Base-by-base conservation (phyloP, 495 filamentous ascomycete genomes). In the Tuber brumale region DNA sequence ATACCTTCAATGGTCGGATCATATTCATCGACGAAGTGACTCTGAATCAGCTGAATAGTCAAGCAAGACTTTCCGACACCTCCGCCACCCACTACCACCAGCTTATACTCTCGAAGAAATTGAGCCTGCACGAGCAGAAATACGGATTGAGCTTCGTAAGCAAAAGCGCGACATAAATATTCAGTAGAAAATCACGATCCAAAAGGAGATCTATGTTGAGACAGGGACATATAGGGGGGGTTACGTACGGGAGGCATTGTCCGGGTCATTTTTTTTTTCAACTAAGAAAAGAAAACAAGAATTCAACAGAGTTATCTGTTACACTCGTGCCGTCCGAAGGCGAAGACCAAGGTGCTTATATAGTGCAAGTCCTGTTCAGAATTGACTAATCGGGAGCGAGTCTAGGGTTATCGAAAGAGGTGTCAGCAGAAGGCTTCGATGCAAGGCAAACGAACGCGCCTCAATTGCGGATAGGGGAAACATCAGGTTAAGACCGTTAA, bases 61-160 rank as follows among this genome's bases (percentile, higher is more conserved):
- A 99, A 89, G 87, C 95, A 99, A 71, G 96, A 98, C 87, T 99
- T 99, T 85, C 95, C 95, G 76, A 99, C 95, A 82, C 95, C 95
- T 88, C 95, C 95, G 80, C 95, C 95, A 81, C 95, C 95, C 70
- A 99, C 95, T 31, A 99, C 95, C 43, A 99, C 95, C 83, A 99
- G 86, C 87, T 99, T 99, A 87, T 99, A 99, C 86, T 99, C 95
- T 90, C 95, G 89, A 81, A 97, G 88, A 85, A 97, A 97, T 93
- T 98, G 86, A 77, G 82, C 82, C 75, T 83, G 57, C 46, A 66
- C 70, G 18, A 35, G 71, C 23, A 27, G 8, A 72, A 73, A 9
- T n/a, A 21, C 31, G 14, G 45, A 69, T 80, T 73, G 79, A 69
- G 45, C 66, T 35, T 35, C 27, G 27, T 35, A 35, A 66, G 57